Base-by-base conservation (phyloP, 192 early-diverging fungal species). In the Mortierella antarctica region DNA sequence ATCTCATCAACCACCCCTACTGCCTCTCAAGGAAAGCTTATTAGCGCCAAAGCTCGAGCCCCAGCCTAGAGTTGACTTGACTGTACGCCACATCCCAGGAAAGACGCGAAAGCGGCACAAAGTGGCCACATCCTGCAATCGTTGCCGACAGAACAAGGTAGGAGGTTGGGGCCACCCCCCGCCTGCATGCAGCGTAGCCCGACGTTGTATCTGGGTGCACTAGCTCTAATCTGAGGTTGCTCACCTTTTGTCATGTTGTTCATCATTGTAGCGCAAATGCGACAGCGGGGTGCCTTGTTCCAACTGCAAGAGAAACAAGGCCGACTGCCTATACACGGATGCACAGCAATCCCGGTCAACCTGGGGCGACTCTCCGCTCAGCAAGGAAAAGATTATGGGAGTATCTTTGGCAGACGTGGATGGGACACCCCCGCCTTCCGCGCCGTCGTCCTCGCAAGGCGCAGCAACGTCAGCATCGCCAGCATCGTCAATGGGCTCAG, bases 101-200 rank as follows among this genome's bases (percentile, higher is more conserved):
- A 80, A 80, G 55, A 72, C 70, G 12, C 77, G 77, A 45, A 80
- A 80, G 56, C 64, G 77, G 20, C 77, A 80, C 17, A 80, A 80
- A 65, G 77, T 80, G 17, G 77, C 77, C 4, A 80, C 77, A 5
- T 80, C 77, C 18, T 80, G 77, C 47, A 80, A 80, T 49, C 69
- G 77, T 39, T 80, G 77, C 46, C 77, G 77, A 18, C 77, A 80
- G 48, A 80, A 80, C 42, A 80, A 80, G 70, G 77, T 80, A 68
- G 50, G 7, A 63, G n/a, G 18, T 15, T 31, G 31, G 3, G 31
- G 1, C 3, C 31, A 31, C 31, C 31, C 31, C 31, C 31, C 31
- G 31, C 31, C 31, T 31, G 31, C 31, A 31, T 31, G 31, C 31
- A 31, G 31, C 31, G 31, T 31, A n/a, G 31, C 31, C 31, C 31